A percentile compares a stretch with the other conserved stretches of the same genome.
Conservation (phyloP, 768 basidiomycete species). For the Peribolospora kevripleyi region DNA sequence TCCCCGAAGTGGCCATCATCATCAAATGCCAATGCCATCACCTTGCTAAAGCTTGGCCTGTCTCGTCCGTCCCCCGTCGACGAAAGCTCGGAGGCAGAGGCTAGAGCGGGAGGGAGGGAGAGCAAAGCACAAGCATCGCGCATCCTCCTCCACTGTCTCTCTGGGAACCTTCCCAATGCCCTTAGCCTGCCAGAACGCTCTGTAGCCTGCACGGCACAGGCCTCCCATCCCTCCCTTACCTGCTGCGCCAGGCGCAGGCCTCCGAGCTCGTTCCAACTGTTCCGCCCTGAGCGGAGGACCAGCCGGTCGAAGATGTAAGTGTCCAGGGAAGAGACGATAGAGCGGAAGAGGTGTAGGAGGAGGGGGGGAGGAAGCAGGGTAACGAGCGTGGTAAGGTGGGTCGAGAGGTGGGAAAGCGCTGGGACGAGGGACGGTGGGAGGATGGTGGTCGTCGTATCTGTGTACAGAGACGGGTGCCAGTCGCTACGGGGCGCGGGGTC, state of each 20-base stretch:
- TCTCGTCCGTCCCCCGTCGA: background rate
- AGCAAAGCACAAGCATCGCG: constrained; percentile 46
- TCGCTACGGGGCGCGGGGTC: constrained; percentile 2
- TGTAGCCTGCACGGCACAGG: constrained; percentile 23
- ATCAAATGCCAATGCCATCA: constrained; percentile 31
- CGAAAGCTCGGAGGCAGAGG: too few relatives aligned
- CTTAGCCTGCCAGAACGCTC: constrained; percentile 28
- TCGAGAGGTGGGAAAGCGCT: constrained; percentile 54
- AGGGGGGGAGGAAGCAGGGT: constrained; percentile 35
- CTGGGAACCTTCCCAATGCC: constrained; percentile 29
- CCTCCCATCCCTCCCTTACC: constrained; percentile 64
- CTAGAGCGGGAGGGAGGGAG: constrained; percentile 29
- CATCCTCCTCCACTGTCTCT: constrained; percentile 52
- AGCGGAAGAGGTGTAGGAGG: constrained; percentile 44
- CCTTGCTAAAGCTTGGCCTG: constrained; percentile 22
- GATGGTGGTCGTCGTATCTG: constrained; percentile 15
- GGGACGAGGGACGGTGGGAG: constrained; percentile 42
- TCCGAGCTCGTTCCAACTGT: constrained; percentile 32
- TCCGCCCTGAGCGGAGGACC: constrained; percentile 49
- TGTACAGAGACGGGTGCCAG: background rate
- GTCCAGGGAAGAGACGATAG: constrained; percentile 41
- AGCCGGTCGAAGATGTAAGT: constrained; percentile 63
- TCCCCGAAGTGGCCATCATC: constrained; percentile 13
- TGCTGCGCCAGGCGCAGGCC: constrained; percentile 43
- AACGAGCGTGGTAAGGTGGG: constrained; percentile 46